Conservation (phyloP, 352 stramenopile species). For the Phytophthora foliorum region DNA sequence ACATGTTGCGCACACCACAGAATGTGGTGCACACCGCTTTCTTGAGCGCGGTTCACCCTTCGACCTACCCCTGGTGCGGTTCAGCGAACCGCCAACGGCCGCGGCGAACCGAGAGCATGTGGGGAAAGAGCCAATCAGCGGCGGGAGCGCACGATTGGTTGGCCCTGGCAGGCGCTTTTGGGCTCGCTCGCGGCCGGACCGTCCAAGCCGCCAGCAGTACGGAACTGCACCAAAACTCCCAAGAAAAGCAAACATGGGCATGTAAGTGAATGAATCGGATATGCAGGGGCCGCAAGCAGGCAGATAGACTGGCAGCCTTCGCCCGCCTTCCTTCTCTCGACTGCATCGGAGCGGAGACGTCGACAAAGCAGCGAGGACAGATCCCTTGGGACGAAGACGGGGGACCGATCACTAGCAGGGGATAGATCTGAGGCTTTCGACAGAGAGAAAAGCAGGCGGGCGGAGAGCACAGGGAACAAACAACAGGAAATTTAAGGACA, state of each 20-base stretch:
- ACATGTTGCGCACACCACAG: too few relatives aligned
- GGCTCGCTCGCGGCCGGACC: slow-evolving; percentile 6
- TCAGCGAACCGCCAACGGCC: slow-evolving; percentile 33
- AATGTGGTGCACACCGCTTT: slow-evolving; percentile 30
- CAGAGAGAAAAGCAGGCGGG: not conserved
- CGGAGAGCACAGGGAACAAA: slow-evolving; percentile 8
- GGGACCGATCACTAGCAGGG: not conserved
- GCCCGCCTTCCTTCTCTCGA: slow-evolving; percentile 1
- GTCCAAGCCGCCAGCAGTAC: slow-evolving; percentile 63
- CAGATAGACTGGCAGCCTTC: not conserved
- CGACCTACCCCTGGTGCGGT: slow-evolving; percentile 38
- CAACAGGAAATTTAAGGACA: slow-evolving; percentile 3
- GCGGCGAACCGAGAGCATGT: slow-evolving; percentile 38
- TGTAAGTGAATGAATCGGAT: slow-evolving; percentile 64
- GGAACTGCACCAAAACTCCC: slow-evolving; percentile 88
- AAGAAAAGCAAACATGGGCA: slow-evolving; percentile 87
- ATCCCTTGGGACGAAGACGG: not conserved
- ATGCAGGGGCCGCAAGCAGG: not conserved
- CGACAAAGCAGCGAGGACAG: slow-evolving; percentile 1
- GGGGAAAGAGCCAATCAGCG: slow-evolving; percentile 47
- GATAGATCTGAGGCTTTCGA: slow-evolving; percentile 22
- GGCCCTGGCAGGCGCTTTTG: slow-evolving; percentile 68
- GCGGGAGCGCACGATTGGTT: slow-evolving; percentile 72
- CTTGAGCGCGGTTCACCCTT: slow-evolving; percentile 13
- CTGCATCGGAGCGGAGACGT: slow-evolving; percentile 17